Conservation (phyloP, 345 rosid species). For the Gossypium thurberi region DNA sequence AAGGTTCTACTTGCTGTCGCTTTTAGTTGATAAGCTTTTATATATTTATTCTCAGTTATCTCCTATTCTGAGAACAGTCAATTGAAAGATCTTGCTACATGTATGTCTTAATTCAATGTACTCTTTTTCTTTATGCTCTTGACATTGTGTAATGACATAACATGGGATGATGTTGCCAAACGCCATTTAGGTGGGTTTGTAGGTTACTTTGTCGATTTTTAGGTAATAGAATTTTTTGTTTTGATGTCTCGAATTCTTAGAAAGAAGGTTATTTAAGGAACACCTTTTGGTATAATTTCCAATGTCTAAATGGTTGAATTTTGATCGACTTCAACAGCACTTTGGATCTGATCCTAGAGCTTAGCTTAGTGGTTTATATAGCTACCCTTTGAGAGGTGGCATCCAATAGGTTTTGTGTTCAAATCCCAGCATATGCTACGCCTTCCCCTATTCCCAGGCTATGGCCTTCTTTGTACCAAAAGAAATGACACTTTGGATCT, state of each 20-base stretch:
- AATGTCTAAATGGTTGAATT: not conserved
- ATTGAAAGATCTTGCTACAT: not conserved
- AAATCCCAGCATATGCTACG: not conserved
- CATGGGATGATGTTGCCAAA: not conserved
- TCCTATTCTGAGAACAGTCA: not conserved
- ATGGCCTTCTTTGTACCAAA: not conserved
- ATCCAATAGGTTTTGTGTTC: not conserved
- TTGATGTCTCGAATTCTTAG: not conserved
- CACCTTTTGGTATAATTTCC: not conserved
- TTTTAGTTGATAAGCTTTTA: slow-evolving; percentile 11
- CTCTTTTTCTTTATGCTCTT: slow-evolving; percentile 1
- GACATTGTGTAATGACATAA: not conserved
- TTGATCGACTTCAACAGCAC: not conserved
- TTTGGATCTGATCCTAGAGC: not conserved
- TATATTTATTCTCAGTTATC: not conserved
- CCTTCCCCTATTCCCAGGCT: not conserved
- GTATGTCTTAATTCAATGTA: not conserved
- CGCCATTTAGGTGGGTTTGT: not conserved
- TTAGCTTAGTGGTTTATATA: not conserved
- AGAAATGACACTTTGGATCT: not conserved
- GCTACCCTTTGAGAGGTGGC: not conserved
- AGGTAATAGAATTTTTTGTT: not conserved
- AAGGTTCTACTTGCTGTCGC: slow-evolving; percentile 46
- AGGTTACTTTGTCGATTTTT: slow-evolving; percentile 3
- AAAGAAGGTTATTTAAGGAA: not conserved